Evolutionary conservation across 2,329 filamentous ascomycete genomes (phyloP), one percentile per base, ranked within the genome.

Genomic region (Bipolaris victoriae): DNA sequence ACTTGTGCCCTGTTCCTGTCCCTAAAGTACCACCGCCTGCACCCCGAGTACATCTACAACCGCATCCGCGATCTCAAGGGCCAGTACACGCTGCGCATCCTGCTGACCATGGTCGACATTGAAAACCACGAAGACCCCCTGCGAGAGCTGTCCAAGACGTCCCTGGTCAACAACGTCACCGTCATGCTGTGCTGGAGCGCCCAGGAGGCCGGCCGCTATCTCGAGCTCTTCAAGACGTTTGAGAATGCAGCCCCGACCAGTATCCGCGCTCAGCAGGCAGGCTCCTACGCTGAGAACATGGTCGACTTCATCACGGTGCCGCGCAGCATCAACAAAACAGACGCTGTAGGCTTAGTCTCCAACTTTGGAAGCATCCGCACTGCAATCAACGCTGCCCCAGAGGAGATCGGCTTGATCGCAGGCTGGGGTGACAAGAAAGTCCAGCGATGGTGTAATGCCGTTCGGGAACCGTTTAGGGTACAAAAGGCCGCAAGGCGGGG

Each of bases 341-440:
- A 99, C 77, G 92, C 95, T 0, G 87, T 97, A 9, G 90, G 91
- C 26, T 79, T 99, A 49, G 92, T 98, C 35, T 90, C 91, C 65
- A 92, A 92, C 49, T 99, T 98, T 80, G 95, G 95, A 22, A 96
- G 91, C 64, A 78, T 99, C 56, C 87, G 88, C 65, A 90, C 90
- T 36, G 94, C 94, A 0, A 83, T 98, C 57, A 97, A 97, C 75
- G 94, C 92, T 1, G 85, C 90, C 43, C 86, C 91, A 0, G 95
- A 98, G 73, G 90, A 96, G 76, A 84, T 99, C 35, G 86, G 88
- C 13, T 80, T 91, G 61, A 87, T 99, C n/a, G 85, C 88, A 29
- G 95, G 95, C 1, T 99, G 93, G 93, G 95, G 95, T 33, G 91
- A 96, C 77, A 92, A 91, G 79, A 99, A 99, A 77, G 92, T 97